Percentiles rank a stretch among this genome's conserved stretches.
Conservation (phyloP, 768 basidiomycete species). For the Russula virescens region DNA sequence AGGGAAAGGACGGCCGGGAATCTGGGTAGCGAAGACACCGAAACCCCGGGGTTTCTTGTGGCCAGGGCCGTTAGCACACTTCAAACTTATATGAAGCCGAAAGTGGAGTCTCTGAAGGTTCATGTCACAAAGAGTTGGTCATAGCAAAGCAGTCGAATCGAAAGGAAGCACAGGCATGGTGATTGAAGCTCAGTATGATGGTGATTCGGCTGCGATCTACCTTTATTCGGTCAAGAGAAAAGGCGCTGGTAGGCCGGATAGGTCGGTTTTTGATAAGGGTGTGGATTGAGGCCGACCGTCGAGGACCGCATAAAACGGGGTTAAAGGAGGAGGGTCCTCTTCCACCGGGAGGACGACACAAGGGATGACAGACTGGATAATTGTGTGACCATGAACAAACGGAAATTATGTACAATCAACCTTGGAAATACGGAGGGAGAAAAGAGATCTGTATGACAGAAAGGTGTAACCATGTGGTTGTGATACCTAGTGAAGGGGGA, state of each 20-base stretch:
- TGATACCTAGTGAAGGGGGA: conserved; percentile 14
- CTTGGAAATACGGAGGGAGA: conserved; percentile 9
- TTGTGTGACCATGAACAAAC: conserved; percentile 15
- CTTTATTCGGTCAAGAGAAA: background rate
- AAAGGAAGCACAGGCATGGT: conserved; percentile 10
- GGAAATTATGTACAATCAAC: conserved; percentile 12
- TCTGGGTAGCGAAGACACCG: conserved; percentile 6
- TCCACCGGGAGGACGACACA: background rate
- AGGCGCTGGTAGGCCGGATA: conserved; percentile 5
- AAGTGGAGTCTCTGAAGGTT: background rate
- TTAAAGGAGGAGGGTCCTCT: background rate
- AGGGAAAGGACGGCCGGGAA: background rate
- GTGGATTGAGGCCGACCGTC: background rate
- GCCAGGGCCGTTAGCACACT: conserved; percentile 11
- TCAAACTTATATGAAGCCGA: background rate
- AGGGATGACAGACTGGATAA: background rate
- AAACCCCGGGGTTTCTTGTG: background rate
- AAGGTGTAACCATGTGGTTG: conserved; percentile 20
- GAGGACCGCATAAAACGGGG: background rate
- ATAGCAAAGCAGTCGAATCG: conserved; percentile 2
- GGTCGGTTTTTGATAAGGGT: background rate
- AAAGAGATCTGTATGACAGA: conserved; percentile 16
- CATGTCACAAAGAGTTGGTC: conserved; percentile 11
- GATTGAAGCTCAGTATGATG: conserved; percentile 2
- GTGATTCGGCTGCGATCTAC: conserved; percentile 4